phyloP scores from a whole-genome alignment of 2,329 filamentous ascomycete genomes.

The Colletotrichum tanaceti region DNA sequence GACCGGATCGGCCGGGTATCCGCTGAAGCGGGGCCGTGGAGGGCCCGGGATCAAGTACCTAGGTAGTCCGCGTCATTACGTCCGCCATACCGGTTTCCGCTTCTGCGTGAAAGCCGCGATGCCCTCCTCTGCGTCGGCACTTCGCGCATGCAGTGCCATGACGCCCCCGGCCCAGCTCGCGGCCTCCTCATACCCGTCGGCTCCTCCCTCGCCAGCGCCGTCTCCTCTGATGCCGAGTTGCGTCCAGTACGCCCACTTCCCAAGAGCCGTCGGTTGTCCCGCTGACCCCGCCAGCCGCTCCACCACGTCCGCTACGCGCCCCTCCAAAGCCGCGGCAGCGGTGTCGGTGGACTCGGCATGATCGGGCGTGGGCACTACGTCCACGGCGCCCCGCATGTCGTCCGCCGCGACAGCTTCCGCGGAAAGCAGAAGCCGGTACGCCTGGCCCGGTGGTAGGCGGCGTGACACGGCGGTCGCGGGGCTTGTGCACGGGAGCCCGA shows the following conservation, averaged over 20 bases:
- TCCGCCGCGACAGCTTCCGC: constrained; percentile 45
- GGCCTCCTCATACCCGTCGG: constrained; percentile 46
- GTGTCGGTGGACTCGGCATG: constrained; percentile 41
- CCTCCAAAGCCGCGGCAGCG: constrained; percentile 43
- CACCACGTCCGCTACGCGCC: constrained; percentile 44
- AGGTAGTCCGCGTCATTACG: background rate
- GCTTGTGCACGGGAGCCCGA: constrained; percentile 50
- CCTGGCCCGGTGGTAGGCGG: constrained; percentile 43
- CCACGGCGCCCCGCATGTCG: constrained; percentile 45
- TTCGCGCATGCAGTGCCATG: constrained; percentile 48
- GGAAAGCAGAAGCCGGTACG: constrained; percentile 47
- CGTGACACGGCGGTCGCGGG: constrained; percentile 46
- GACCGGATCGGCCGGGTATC: background rate
- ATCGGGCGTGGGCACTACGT: constrained; percentile 42
- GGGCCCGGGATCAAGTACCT: background rate
- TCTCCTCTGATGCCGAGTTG: constrained; percentile 44
- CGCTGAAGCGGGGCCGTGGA: background rate
- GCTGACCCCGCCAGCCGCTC: constrained; percentile 42
- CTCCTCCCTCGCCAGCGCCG: constrained; percentile 17
- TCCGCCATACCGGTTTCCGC: constrained; percentile 44
- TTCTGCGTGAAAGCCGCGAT: constrained; percentile 46
- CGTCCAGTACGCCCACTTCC: constrained; percentile 52
- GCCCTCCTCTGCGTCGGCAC: constrained; percentile 47
- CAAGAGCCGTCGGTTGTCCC: constrained; percentile 48
- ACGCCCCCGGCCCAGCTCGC: constrained; percentile 45